These are phyloP conservation scores for Ustilago bromivora DNA, from an alignment of 1,284 basidiomycete genomes.

Conservation along the genomic window DNA sequence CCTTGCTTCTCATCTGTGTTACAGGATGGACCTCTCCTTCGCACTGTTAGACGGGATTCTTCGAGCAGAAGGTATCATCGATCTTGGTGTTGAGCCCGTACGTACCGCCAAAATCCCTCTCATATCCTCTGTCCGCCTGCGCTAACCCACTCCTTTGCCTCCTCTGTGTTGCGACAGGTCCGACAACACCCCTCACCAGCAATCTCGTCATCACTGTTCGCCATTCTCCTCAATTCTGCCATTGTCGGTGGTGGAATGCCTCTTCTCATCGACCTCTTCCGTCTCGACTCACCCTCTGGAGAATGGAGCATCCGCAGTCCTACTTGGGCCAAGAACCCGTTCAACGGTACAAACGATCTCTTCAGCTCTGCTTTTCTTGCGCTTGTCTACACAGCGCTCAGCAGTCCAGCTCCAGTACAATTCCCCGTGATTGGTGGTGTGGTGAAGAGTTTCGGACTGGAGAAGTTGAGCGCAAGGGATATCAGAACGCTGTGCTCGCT, in stretches of 20 bases:
- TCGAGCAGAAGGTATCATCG: constrained; percentile 58
- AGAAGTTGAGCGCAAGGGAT: constrained; percentile 15
- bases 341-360: constrained; percentile 47
- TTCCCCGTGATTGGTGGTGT: constrained; percentile 8
- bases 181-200: constrained; percentile 32
- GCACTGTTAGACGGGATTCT: constrained; percentile 53
- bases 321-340: constrained; percentile 44
- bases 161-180: constrained; percentile 17
- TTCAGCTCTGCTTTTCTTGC: constrained; percentile 34
- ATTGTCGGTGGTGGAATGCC: constrained; percentile 57
- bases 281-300: constrained; percentile 52
- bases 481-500: constrained; percentile 28
- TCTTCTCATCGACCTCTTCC: constrained; percentile 55
- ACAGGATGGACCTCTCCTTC: constrained; percentile 48
- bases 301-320: constrained; percentile 55
- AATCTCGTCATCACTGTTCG: constrained; percentile 49
- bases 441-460: constrained; percentile 1
- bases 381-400: constrained; percentile 29
- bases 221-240: constrained; percentile 49
- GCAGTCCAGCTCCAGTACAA: neutral
- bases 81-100: constrained; percentile 48
- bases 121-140: neutral
- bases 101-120: constrained; percentile 7
- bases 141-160: neutral
- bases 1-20: neutral